Base-by-base conservation (phyloP, 495 filamentous ascomycete species). In the Aspergillus leporis region DNA sequence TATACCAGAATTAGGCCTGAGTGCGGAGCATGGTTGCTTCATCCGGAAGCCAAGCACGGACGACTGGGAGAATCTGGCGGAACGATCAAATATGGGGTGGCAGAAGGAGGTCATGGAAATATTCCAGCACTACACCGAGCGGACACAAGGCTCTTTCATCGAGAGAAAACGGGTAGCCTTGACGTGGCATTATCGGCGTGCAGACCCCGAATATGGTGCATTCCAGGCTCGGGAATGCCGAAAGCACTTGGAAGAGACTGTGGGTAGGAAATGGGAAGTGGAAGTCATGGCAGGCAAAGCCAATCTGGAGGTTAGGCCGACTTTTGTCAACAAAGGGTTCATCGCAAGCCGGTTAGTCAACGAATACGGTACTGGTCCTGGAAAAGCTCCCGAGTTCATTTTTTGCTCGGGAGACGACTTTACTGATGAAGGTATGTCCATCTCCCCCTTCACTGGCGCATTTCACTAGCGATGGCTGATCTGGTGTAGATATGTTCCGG, bases 261-360 rank as follows among this genome's bases (percentile, higher is more conserved):
- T 97, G 8, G 85, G 76, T 47, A 87, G 84, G 66, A 83, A 83
- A 28, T 95, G 86, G 82, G 90, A 93, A 48, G 90, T 98, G 12
- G 92, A 97, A 66, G 91, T 98, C 43, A 97, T 97, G 90, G 80
- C 86, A 0, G 94, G 94, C 51, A 98, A 98, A 71, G 92, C 92
- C 52, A 97, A 97, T 65, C 80, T 98, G 8, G 94, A 98, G 70
- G 92, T 97, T n/a, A 86, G 94, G 14, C 92, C 93, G n/a, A 91
- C 82, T 1, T 92, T 93, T 66, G 90, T 98, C 71, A 97, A 97
- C 78, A 98, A 98, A 72, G 94, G 94, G 1, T 91, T 92, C 74
- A 96, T 97, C 56, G 90, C 85, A 13, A 92, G 89, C 67, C 82
- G 84, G 14, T 79, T 98, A 34, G 83, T 97, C 50, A 73, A 81